These are phyloP conservation scores for Diaporthe velutina DNA, from an alignment of 2,329 filamentous ascomycete species.

Conservation along the genomic window DNA sequence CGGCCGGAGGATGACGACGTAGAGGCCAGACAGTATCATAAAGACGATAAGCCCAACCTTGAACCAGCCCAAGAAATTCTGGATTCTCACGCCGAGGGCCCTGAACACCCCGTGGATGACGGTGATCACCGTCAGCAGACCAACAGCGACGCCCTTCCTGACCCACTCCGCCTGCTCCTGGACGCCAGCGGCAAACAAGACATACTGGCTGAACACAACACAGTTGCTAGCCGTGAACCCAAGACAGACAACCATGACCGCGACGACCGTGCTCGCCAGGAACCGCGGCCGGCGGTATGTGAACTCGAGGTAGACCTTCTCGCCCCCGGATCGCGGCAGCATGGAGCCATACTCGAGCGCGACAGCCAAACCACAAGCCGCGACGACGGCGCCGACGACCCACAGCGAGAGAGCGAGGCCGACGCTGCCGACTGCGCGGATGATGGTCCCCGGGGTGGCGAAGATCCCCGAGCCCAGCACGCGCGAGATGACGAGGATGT, in stretches of 20 bases:
- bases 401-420: conserved; percentile 74
- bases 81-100: conserved; percentile 64
- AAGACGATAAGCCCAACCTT: conserved; percentile 72
- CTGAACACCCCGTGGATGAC: conserved; percentile 55
- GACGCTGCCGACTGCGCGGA: conserved; percentile 75
- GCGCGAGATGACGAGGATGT: conserved; percentile 50
- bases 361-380: conserved; percentile 71
- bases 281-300: conserved; percentile 74
- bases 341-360: conserved; percentile 78
- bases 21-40: conserved; percentile 73
- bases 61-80: conserved; percentile 71
- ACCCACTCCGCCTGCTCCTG: conserved; percentile 60
- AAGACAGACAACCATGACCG: conserved; percentile 72
- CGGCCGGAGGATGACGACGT: conserved; percentile 56
- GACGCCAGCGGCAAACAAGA: conserved; percentile 68
- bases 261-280: conserved; percentile 73
- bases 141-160: conserved; percentile 69
- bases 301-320: conserved; percentile 80
- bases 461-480: conserved; percentile 80
- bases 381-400: conserved; percentile 71
- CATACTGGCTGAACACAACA: conserved; percentile 76
- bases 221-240: conserved; percentile 75
- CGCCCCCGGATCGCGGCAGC: conserved; percentile 76
- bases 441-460: conserved; percentile 76
- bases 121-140: conserved; percentile 68